Percentiles rank a stretch among this genome's conserved stretches.
phyloP scores from a whole-genome alignment of 2,329 filamentous ascomycete genomes.

The Ceratocystis alfenasii region DNA sequence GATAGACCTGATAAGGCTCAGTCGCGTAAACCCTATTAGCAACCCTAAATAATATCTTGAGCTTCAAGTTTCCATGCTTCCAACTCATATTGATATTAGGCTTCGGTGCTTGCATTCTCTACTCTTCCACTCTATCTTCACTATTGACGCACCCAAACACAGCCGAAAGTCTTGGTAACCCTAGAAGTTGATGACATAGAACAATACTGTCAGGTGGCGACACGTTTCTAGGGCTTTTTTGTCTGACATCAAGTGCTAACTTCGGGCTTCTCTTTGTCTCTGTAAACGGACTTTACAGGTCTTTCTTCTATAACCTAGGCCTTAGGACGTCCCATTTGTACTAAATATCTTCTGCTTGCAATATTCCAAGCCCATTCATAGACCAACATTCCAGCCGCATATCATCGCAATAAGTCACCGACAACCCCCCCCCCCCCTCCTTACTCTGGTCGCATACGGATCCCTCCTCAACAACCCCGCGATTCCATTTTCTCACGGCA shows the following conservation, averaged over 20 bases:
- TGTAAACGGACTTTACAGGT: background rate
- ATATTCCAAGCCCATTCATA: too few species aligned
- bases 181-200: background rate
- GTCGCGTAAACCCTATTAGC: background rate
- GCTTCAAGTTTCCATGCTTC: background rate
- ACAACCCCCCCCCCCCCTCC: too few species aligned
- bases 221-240: background rate
- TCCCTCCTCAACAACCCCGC: slow-evolving; percentile 5
- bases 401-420: background rate
- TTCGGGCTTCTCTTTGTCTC: background rate
- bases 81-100: background rate
- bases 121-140: background rate
- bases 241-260: background rate
- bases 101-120: background rate
- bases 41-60: background rate
- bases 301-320: background rate
- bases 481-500: background rate
- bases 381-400: background rate
- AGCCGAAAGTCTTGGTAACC: background rate
- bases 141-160: background rate
- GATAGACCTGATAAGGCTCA: background rate
- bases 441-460: too few species aligned
- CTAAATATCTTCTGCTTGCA: background rate
- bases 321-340: background rate
- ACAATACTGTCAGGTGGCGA: background rate